Conservation (phyloP, 805 yeast species). For the Yamadazyma sp. region DNA sequence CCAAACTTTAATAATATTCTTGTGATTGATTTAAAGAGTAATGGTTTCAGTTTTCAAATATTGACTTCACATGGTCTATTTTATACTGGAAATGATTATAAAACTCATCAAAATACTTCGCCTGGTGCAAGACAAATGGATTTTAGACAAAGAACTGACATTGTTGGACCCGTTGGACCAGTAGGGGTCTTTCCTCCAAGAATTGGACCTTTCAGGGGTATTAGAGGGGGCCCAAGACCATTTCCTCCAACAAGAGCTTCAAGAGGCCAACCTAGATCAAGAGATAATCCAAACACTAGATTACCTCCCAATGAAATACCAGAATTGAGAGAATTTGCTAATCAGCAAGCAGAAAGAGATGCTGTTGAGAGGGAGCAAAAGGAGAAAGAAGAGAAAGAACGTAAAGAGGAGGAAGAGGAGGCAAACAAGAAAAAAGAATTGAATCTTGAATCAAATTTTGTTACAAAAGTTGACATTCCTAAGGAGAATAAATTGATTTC, state of each 20-base stretch:
- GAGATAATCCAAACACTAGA: slow-evolving; percentile 17
- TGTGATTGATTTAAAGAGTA: slow-evolving; percentile 51
- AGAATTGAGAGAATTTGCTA: slow-evolving; percentile 6
- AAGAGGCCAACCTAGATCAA: background rate
- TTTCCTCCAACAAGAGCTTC: background rate
- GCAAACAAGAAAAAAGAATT: background rate
- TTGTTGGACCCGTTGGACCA: background rate
- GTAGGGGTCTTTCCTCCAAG: background rate
- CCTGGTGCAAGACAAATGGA: slow-evolving; percentile 29
- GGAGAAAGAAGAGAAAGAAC: background rate
- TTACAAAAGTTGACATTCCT: slow-evolving; percentile 22
- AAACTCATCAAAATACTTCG: slow-evolving; percentile 13
- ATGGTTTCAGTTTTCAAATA: slow-evolving; percentile 64
- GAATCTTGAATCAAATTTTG: slow-evolving; percentile 20
- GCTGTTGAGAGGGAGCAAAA: background rate
- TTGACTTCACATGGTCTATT: slow-evolving; percentile 56
- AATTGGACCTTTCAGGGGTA: slow-evolving; percentile 5
- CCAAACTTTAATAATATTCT: slow-evolving; percentile 29
- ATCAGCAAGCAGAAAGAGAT: background rate
- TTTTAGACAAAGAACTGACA: slow-evolving; percentile 2
- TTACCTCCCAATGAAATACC: slow-evolving; percentile 21
- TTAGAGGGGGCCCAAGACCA: slow-evolving; percentile 1
- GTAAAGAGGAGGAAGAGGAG: background rate
- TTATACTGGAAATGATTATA: slow-evolving; percentile 45
- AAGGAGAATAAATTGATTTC: slow-evolving; percentile 34